Conservation (phyloP, 2,329 filamentous ascomycete species). For the Xylariomycetidae sp. region DNA sequence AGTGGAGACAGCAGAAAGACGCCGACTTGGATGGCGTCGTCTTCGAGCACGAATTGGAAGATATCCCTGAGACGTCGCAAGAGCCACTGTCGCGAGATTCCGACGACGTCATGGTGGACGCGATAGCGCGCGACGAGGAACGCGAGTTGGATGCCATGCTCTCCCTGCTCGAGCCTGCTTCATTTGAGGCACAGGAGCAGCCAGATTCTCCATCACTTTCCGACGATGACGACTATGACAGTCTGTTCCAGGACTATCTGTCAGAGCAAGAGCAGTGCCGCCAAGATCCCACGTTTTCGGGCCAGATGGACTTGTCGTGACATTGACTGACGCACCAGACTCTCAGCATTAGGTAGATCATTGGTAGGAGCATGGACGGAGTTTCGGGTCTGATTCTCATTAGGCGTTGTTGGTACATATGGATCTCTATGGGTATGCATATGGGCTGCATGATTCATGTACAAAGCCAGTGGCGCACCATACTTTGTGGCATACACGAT, state of each 20-base stretch:
- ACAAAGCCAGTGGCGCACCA: slow-evolving; percentile 11
- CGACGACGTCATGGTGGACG: slow-evolving; percentile 46
- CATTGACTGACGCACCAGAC: background rate
- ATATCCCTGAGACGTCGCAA: slow-evolving; percentile 35
- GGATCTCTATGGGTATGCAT: slow-evolving; percentile 14
- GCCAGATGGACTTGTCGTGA: slow-evolving; percentile 44
- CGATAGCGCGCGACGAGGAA: slow-evolving; percentile 45
- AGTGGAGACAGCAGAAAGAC: slow-evolving; percentile 32
- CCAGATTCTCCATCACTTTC: slow-evolving; percentile 32
- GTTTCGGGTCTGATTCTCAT: slow-evolving; percentile 9
- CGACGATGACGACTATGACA: slow-evolving; percentile 57
- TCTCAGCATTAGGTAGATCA: background rate
- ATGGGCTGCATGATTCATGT: slow-evolving; percentile 12
- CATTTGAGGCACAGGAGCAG: slow-evolving; percentile 14
- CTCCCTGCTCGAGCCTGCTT: slow-evolving; percentile 36
- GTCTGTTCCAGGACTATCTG: slow-evolving; percentile 59
- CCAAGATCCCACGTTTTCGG: slow-evolving; percentile 23
- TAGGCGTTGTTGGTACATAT: slow-evolving; percentile 16
- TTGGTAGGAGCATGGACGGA: background rate
- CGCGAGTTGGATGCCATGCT: slow-evolving; percentile 53
- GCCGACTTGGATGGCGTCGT: slow-evolving; percentile 33
- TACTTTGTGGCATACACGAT: slow-evolving; percentile 4
- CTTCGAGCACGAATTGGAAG: slow-evolving; percentile 46
- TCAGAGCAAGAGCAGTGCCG: slow-evolving; percentile 29
- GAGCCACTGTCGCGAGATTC: slow-evolving; percentile 20